Evolutionary conservation across 179 eudicot species (phyloP).

Genomic region (Vitellaria paradoxa): DNA sequence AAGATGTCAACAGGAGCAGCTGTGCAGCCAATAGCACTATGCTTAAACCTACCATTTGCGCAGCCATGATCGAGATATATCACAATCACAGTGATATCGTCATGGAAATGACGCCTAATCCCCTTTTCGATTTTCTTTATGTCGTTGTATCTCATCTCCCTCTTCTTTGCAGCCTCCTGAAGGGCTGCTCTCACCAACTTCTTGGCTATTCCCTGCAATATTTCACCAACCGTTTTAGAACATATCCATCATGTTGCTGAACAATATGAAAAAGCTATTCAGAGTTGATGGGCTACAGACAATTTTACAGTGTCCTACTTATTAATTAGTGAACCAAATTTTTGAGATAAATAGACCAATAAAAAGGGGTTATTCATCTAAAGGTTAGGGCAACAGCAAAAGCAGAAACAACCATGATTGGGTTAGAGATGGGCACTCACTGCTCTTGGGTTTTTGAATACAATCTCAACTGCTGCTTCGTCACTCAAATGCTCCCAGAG

Average conservation of each 20-base stretch:
- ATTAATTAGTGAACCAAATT: too few species aligned
- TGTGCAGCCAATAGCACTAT: slow-evolving; percentile 25
- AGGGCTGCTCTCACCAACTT: slow-evolving; percentile 52
- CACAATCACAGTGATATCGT: slow-evolving; percentile 60
- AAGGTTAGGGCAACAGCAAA: not conserved
- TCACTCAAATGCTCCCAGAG: slow-evolving; percentile 70
- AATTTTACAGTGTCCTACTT: too few species aligned
- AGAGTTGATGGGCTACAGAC: too few species aligned
- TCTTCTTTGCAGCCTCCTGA: slow-evolving; percentile 53
- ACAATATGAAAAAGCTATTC: not conserved
- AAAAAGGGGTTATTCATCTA: not conserved
- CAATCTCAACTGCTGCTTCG: slow-evolving; percentile 54
- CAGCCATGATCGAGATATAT: slow-evolving; percentile 44
- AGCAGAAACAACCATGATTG: not conserved
- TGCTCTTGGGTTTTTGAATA: slow-evolving; percentile 47
- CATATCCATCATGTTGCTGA: not conserved
- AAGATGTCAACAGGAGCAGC: slow-evolving; percentile 47
- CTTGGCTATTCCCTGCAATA: slow-evolving; percentile 63
- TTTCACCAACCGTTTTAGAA: not conserved
- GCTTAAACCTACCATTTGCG: slow-evolving; percentile 13
- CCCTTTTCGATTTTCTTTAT: slow-evolving; percentile 53
- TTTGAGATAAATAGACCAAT: not conserved
- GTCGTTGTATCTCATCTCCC: slow-evolving; percentile 53
- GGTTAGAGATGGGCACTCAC: slow-evolving; percentile 27
- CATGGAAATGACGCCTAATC: slow-evolving; percentile 54